Percentiles rank a stretch among this genome's conserved stretches.
phyloP scores from a whole-genome alignment of 345 rosid species.

The Arabis alpina region DNA sequence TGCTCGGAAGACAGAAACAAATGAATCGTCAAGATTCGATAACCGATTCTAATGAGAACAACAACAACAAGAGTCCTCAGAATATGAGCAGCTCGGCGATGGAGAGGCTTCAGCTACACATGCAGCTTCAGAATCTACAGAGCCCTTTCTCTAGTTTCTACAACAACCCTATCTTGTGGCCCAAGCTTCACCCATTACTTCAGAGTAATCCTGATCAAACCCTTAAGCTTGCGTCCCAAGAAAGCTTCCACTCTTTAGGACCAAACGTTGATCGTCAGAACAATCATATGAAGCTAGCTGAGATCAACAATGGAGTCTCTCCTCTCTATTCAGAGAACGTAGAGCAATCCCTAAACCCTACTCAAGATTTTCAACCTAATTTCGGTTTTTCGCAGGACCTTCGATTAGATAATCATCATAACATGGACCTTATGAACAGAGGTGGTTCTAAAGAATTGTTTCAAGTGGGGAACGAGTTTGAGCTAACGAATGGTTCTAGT shows the following conservation, averaged over 20 bases:
- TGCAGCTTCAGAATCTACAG: conserved; percentile 83
- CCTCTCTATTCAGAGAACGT: conserved; percentile 35
- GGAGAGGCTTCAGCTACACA: conserved; percentile 90
- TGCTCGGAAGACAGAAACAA: conserved; percentile 82
- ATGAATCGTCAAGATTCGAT: conserved; percentile 47
- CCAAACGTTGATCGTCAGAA: conserved; percentile 26
- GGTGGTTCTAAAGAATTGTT: conserved; percentile 41
- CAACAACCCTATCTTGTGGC: conserved; percentile 72
- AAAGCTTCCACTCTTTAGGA: conserved; percentile 32
- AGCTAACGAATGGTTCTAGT: conserved; percentile 56
- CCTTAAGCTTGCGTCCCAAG: conserved; percentile 38
- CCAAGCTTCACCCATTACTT: conserved; percentile 66
- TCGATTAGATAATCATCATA: conserved; percentile 33
- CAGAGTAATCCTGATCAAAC: conserved; percentile 33
- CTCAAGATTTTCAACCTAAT: conserved; percentile 37
- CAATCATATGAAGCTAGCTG: conserved; percentile 27
- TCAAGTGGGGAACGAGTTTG: conserved; percentile 55
- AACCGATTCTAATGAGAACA: conserved; percentile 30
- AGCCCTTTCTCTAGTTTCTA: conserved; percentile 62
- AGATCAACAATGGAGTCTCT: conserved; percentile 38
- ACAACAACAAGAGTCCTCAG: conserved; percentile 45
- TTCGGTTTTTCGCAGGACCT: conserved; percentile 39
- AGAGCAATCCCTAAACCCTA: conserved; percentile 35
- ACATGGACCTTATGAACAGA: conserved; percentile 38
- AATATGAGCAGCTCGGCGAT: conserved; percentile 73